Evolutionary conservation across 2,329 filamentous ascomycete genomes (phyloP).

Genomic region (Pyrenochaeta sp.): DNA sequence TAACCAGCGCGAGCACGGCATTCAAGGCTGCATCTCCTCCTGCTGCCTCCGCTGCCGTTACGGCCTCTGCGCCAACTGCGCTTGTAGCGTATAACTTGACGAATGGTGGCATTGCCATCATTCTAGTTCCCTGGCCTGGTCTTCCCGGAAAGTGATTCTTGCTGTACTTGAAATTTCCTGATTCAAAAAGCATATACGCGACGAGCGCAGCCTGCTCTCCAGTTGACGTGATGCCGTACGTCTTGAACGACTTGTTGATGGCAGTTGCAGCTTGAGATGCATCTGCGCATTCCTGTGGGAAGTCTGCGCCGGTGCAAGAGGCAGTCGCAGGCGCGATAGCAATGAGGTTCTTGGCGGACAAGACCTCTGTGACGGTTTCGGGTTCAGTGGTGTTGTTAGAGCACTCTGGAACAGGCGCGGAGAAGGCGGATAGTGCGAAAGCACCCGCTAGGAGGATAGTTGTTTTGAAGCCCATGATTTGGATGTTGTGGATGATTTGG

Average conservation of each 20-base stretch:
- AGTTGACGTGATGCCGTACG: slow-evolving; percentile 63
- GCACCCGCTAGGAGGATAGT: slow-evolving; percentile 31
- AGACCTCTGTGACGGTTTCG: slow-evolving; percentile 1
- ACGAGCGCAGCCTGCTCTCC: slow-evolving; percentile 75
- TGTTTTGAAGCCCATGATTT: slow-evolving; percentile 37
- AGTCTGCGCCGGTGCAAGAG: slow-evolving; percentile 59
- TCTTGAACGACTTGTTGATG: slow-evolving; percentile 64
- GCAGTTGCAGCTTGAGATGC: slow-evolving; percentile 67
- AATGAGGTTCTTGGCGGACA: slow-evolving; percentile 51
- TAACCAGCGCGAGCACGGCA: slow-evolving; percentile 61
- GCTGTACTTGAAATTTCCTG: slow-evolving; percentile 74
- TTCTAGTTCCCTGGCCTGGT: slow-evolving; percentile 75
- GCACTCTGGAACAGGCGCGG: slow-evolving; percentile 25
- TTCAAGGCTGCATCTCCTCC: slow-evolving; percentile 45
- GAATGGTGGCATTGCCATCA: slow-evolving; percentile 68
- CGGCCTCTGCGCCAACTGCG: slow-evolving; percentile 48
- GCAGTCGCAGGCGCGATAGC: slow-evolving; percentile 66
- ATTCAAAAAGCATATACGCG: slow-evolving; percentile 76
- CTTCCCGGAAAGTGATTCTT: slow-evolving; percentile 67
- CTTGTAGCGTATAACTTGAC: slow-evolving; percentile 65
- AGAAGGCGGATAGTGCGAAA: slow-evolving; percentile 50
- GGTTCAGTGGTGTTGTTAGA: slow-evolving; percentile 5
- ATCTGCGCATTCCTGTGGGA: slow-evolving; percentile 64
- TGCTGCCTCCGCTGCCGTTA: slow-evolving; percentile 40
- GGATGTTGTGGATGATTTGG: slow-evolving; percentile 5